Conservation (phyloP, 1,284 basidiomycete species). For the Ustilago hordei region DNA sequence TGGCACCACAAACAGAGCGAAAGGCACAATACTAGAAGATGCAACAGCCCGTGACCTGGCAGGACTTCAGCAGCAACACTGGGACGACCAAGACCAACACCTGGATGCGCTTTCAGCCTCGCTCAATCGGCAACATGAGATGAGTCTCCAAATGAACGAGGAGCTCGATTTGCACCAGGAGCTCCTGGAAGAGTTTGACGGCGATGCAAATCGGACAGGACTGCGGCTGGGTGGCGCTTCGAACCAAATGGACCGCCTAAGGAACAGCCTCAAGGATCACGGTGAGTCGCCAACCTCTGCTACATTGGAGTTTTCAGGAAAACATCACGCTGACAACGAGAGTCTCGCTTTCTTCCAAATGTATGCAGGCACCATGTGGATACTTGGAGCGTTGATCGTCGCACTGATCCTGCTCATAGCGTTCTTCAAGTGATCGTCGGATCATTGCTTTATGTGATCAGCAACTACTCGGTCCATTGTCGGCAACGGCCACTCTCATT, state of each 20-base stretch:
- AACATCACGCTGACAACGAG: neutral
- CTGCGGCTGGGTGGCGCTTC: conserved; percentile 59
- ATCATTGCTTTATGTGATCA: neutral
- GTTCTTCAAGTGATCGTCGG: conserved; percentile 47
- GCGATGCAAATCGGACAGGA: conserved; percentile 57
- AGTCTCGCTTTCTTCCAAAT: no score
- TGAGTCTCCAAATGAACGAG: conserved; percentile 67
- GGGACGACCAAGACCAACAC: conserved; percentile 60
- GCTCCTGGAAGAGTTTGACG: conserved; percentile 57
- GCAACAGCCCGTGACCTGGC: conserved; percentile 16
- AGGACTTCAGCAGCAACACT: conserved; percentile 43
- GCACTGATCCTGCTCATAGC: conserved; percentile 62
- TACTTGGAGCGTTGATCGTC: conserved; percentile 58
- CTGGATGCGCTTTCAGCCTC: conserved; percentile 60
- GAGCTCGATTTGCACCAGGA: conserved; percentile 65
- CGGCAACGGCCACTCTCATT: no score
- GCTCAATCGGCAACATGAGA: conserved; percentile 62
- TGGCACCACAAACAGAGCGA: no score
- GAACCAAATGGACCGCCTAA: conserved; percentile 54
- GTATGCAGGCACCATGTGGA: conserved; percentile 50
- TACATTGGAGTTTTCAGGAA: neutral
- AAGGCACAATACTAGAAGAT: neutral
- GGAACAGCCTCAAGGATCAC: conserved; percentile 59
- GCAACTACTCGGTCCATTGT: neutral
- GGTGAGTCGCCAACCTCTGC: conserved; percentile 44